phyloP scores from a whole-genome alignment of 1,284 basidiomycete genomes.

The Cryptococcus depauperatus region DNA sequence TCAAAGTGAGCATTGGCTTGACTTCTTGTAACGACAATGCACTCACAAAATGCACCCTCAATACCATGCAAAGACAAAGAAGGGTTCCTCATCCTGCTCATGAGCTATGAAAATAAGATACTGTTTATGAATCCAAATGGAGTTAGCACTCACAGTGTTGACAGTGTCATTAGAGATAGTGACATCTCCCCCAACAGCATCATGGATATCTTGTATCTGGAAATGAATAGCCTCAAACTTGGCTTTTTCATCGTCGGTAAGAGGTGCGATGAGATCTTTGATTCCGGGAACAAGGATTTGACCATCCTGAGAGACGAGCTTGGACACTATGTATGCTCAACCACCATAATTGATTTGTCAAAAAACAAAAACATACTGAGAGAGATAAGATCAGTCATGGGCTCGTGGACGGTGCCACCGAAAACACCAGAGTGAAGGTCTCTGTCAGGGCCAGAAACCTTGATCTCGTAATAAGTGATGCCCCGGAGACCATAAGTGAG shows the following conservation, averaged over 20 bases:
- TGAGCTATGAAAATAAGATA: conserved; percentile 23
- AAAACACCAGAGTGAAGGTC: conserved; percentile 92
- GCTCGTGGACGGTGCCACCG: conserved; percentile 78
- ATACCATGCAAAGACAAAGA: conserved; percentile 92
- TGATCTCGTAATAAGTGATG: conserved; percentile 79
- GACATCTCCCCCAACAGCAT: conserved; percentile 66
- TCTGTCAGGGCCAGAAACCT: conserved; percentile 71
- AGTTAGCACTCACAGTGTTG: conserved; percentile 49
- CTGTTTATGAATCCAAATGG: conserved; percentile 26
- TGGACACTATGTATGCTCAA: conserved; percentile 47
- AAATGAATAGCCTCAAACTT: conserved; percentile 72
- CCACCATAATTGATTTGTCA: neutral
- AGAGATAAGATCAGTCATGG: conserved; percentile 57
- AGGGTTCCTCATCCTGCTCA: conserved; percentile 53
- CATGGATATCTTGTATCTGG: conserved; percentile 60
- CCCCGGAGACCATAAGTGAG: conserved; percentile 59
- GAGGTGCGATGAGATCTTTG: conserved; percentile 72
- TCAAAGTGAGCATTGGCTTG: conserved; percentile 17
- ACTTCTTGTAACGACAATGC: neutral
- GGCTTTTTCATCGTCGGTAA: conserved; percentile 67
- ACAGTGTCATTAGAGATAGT: conserved; percentile 75
- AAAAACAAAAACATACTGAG: conserved; percentile 38
- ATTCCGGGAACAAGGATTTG: conserved; percentile 86
- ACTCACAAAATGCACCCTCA: conserved; percentile 81
- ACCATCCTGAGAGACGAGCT: conserved; percentile 74